phyloP scores from a whole-genome alignment of 495 filamentous ascomycete species.

The Penicillium atrosanguineum region DNA sequence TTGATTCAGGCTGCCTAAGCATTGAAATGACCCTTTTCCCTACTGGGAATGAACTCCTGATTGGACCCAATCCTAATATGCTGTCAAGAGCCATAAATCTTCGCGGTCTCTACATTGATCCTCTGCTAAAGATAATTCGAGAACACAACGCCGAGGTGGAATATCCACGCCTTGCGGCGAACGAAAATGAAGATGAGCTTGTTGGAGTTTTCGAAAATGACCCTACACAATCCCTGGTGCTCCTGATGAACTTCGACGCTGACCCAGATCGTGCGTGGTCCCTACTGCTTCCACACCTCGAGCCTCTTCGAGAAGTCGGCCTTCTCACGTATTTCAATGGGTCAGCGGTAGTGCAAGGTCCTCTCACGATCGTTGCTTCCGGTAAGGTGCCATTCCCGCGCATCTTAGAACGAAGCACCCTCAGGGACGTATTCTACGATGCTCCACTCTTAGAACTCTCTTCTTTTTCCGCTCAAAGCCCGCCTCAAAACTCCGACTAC shows the following conservation, averaged over 20 bases:
- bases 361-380: slow-evolving; percentile 44
- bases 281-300: slow-evolving; percentile 36
- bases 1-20: slow-evolving; percentile 56
- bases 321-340: slow-evolving; percentile 43
- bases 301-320: slow-evolving; percentile 35
- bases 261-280: slow-evolving; percentile 35
- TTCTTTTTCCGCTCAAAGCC: not conserved
- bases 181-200: not conserved
- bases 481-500: slow-evolving; percentile 15
- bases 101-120: slow-evolving; percentile 60
- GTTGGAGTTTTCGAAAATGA: slow-evolving; percentile 59
- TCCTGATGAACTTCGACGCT: slow-evolving; percentile 46
- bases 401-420: slow-evolving; percentile 15
- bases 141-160: slow-evolving; percentile 1
- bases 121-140: slow-evolving; percentile 46
- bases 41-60: slow-evolving; percentile 45
- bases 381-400: slow-evolving; percentile 48
- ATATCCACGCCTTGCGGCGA: not conserved
- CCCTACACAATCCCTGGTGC: slow-evolving; percentile 22
- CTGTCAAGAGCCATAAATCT: slow-evolving; percentile 30
- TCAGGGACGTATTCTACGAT: slow-evolving; percentile 1
- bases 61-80: slow-evolving; percentile 38
- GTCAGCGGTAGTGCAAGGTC: slow-evolving; percentile 30
- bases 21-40: slow-evolving; percentile 77
- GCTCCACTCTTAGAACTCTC: slow-evolving; percentile 8